These are phyloP conservation scores for Solanum peruvianum DNA, from an alignment of 257 asterid genomes.

Conservation along the genomic window DNA sequence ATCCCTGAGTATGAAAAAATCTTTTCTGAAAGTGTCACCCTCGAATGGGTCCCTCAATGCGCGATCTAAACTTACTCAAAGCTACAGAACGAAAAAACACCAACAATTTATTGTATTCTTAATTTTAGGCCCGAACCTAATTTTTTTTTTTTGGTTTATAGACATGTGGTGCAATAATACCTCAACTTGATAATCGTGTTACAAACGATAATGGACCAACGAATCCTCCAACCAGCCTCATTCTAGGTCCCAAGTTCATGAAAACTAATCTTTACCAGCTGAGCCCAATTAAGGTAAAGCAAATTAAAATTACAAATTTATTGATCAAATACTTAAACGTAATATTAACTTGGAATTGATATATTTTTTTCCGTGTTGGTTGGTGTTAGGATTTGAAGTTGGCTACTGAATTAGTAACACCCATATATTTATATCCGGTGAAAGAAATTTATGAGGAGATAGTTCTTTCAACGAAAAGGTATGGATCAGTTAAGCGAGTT, in stretches of 20 bases:
- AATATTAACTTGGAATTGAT: not conserved
- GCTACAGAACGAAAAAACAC: no score
- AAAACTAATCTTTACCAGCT: constrained; percentile 5
- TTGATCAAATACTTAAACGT: not conserved
- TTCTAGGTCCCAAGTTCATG: constrained; percentile 12
- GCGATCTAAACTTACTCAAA: no score
- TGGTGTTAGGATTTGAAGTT: constrained; percentile 18
- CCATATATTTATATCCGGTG: not conserved
- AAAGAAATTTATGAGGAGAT: constrained; percentile 1
- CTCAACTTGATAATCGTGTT: not conserved
- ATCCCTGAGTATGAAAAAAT: no score
- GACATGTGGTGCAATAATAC: not conserved
- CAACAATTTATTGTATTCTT: not conserved
- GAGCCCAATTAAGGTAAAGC: constrained; percentile 15
- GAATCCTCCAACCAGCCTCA: constrained; percentile 11
- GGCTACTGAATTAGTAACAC: constrained; percentile 12
- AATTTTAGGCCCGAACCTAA: no score
- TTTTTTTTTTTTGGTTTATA: no score
- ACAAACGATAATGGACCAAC: constrained; percentile 8
- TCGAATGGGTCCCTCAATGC: no score
- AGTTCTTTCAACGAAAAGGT: not conserved
- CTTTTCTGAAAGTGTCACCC: no score
- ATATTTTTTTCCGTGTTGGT: not conserved
- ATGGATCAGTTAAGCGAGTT: constrained; percentile 15
- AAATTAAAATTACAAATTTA: not conserved